Percentiles rank a stretch among this genome's conserved stretches.
Evolutionary conservation across 345 rosid species (phyloP).

Genomic region (Salix dunnii): DNA sequence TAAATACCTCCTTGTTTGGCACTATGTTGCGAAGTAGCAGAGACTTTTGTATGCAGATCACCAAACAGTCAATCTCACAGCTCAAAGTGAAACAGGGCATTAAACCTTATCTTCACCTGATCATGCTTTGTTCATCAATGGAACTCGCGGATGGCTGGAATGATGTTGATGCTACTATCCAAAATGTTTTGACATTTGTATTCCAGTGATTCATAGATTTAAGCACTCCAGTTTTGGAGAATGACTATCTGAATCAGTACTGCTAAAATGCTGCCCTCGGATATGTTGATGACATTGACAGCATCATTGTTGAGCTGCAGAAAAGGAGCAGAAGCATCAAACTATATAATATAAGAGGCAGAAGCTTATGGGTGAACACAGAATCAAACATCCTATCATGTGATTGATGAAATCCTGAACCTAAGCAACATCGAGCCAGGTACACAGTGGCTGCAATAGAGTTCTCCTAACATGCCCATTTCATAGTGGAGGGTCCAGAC

Average conservation of each 20-base stretch:
- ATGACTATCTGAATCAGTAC: conserved; percentile 43
- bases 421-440: not conserved
- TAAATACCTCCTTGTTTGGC: not conserved
- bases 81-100: not conserved
- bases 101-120: not conserved
- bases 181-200: not conserved
- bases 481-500: not conserved
- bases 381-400: not conserved
- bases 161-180: not conserved
- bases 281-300: conserved; percentile 84
- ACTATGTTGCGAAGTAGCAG: not conserved
- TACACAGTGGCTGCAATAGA: not conserved
- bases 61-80: not conserved
- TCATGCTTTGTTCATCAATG: not conserved
- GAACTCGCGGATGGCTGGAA: not conserved
- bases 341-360: not conserved
- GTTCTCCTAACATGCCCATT: not conserved
- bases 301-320: conserved; percentile 92
- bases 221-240: not conserved
- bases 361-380: not conserved
- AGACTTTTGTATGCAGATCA: not conserved
- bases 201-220: not conserved
- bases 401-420: not conserved
- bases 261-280: conserved; percentile 80
- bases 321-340: conserved; percentile 5